Conservation (phyloP, 768 basidiomycete genomes). For the Trametopsis cervina region DNA sequence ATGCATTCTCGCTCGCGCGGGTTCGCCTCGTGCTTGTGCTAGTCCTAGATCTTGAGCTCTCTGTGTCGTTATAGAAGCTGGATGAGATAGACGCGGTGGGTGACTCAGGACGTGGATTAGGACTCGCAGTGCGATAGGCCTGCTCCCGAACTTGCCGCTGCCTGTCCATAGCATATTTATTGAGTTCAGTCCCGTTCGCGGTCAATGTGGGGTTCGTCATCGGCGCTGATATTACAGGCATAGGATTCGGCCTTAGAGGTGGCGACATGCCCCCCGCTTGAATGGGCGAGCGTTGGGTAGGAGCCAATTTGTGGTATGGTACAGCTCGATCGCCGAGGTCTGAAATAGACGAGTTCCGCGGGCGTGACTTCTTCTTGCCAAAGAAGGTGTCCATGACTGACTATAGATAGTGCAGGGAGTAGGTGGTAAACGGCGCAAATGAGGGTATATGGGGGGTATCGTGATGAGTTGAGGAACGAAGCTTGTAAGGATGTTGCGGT, state of each 20-base stretch:
- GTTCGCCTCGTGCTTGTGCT: conserved; percentile 29
- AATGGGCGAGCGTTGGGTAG: conserved; percentile 21
- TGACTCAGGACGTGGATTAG: conserved; percentile 38
- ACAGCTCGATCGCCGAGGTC: conserved; percentile 26
- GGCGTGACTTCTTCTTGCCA: conserved; percentile 29
- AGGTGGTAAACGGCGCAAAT: too few species aligned
- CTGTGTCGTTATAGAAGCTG: conserved; percentile 48
- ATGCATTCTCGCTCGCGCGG: conserved; percentile 51
- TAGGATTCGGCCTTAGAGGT: conserved; percentile 16
- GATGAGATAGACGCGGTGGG: conserved; percentile 46
- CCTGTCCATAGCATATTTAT: conserved; percentile 47
- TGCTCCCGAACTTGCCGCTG: conserved; percentile 49
- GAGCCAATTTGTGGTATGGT: conserved; percentile 26
- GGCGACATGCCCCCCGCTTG: conserved; percentile 24
- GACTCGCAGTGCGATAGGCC: conserved; percentile 32
- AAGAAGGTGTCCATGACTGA: conserved; percentile 29
- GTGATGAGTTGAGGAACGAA: conserved; percentile 5
- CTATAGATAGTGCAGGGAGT: neutral
- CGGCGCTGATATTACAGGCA: conserved; percentile 61
- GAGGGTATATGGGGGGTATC: conserved; percentile 16
- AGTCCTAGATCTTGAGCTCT: conserved; percentile 30
- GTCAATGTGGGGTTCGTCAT: conserved; percentile 80
- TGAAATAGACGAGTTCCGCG: conserved; percentile 28
- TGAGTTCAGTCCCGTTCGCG: conserved; percentile 63
- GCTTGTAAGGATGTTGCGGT: neutral